Evolutionary conservation across 1,139 yeast species (phyloP), one percentile per base, ranked within the genome.

Genomic region (Arxiozyma heterogenica): DNA sequence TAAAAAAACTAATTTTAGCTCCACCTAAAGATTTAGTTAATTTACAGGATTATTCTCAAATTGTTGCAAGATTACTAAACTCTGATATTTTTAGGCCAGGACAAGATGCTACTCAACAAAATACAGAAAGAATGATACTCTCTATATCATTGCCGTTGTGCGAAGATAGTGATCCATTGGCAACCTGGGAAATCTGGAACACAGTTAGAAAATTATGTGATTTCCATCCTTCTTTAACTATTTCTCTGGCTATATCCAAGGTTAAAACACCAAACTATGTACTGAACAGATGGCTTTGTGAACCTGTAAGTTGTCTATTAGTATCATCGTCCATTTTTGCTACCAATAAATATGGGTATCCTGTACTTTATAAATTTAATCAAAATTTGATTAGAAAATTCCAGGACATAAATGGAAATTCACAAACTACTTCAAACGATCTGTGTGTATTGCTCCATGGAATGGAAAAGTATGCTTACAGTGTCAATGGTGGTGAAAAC

Each of bases 171-270:
- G 84, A 82, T 63, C 71, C 77, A 8, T 64, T 82, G 43, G 79
- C 83, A 3, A 80, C 84, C 1, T 83, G 89, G 89, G 86, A 82
- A 54, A 75, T 81, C 60, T 83, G 89, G 89, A 80, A 83, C 61
- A 75, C 84, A 0, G 76, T 83, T 12, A 70, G 87, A 27, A 72
- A 75, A 8, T 70, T 76, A 44, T 80, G 83, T 61, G 74, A 75
- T 53, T 81, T 81, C 59, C 74, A 81, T 47, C 60, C 69, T 1
- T 75, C 79, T 27, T 68, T 84, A 18, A 75, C 80, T 1, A 77
- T 83, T 4, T 82, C 86, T 0, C 66, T 83, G 39, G 85, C 82
- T 15, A 68, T 83, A 2, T 83, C 85, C 4, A 72, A 75, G 50
- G 64, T 67, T 6, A 71, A 73, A 44, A 75, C 81, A 0, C 82